Evolutionary conservation across 352 stramenopile species (phyloP), one percentile per base, ranked within the genome.

Genomic region (Pythium rhizo-oryzae): DNA sequence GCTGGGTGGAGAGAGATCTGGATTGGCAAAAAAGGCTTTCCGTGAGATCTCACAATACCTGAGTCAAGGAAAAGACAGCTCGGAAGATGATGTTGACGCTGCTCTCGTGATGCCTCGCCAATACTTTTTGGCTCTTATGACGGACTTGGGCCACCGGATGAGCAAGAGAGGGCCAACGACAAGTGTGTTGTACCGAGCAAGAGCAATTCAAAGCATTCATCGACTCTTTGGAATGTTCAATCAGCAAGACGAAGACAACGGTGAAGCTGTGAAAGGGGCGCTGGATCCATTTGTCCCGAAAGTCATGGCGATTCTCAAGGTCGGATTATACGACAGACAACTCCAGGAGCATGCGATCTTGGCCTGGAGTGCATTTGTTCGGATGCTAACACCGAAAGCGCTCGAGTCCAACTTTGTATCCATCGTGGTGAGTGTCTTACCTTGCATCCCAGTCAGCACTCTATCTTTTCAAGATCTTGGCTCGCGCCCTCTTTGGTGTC

Each of bases 241-340:
- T 8, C 71, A 62, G 15, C 13, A 60, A 15, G 52, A 80, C 37
- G 71, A 75, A n/a, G 50, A 55, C 19, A 62, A 82, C n/a, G 51
- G 65, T 46, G 43, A 71, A 47, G 65, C 67, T 54, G 71, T 61
- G 16, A 77, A 71, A 65, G 85, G 87, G 39, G 67, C 83, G 19
- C 70, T 96, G 12, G 89, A 97, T 64, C 67, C 85, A 21, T 97
- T 93, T 70, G 80, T 97, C 18, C 89, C 89, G 3, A 97, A 97
- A 69, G 86, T 97, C 41, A 97, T 97, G 89, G 89, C 87, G 24
- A 96, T 87, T 23, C 71, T 97, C 6, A 97, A 97, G 65, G 77
- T 93, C 9, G 86, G 82, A 25, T 65, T 94, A 9, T 71, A 69
- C 33, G 87, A 96, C 47, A 59, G 50, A 23, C 70, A 78, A 23